A percentile compares a stretch with the other conserved stretches of the same genome.
Conservation (phyloP, 1,284 basidiomycete genomes). For the Ustilago crameri region DNA sequence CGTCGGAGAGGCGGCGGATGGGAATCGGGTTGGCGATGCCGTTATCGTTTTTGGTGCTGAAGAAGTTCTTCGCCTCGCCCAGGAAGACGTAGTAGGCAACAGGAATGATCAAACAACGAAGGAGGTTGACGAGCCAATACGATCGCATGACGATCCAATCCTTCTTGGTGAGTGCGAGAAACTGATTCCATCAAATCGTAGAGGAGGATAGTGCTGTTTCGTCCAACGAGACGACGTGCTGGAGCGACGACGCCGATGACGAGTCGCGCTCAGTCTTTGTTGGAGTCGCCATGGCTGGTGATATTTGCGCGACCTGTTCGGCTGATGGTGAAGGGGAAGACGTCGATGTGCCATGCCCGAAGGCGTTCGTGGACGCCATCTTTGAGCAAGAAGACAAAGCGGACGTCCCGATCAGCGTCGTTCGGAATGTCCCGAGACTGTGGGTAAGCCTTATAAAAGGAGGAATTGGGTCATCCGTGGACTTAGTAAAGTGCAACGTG, state of each 20-base stretch:
- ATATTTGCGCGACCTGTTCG: not conserved
- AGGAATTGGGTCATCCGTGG: conserved; percentile 4
- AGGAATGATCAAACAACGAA: conserved; percentile 77
- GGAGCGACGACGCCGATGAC: conserved; percentile 4
- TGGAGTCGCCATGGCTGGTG: conserved; percentile 8
- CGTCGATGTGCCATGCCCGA: not conserved
- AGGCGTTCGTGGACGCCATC: conserved; percentile 3
- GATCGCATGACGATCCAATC: conserved; percentile 35
- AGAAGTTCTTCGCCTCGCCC: conserved; percentile 69
- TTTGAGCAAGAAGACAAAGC: not conserved
- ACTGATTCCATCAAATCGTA: conserved; percentile 35
- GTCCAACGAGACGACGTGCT: conserved; percentile 5
- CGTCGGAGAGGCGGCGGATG: conserved; percentile 17
- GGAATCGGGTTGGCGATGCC: conserved; percentile 21
- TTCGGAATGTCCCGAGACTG: not conserved
- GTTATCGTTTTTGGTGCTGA: conserved; percentile 40
- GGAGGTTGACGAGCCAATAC: conserved; percentile 71
- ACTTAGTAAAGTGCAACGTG: too few species aligned
- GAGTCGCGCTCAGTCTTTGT: conserved; percentile 17
- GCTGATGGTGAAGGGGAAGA: conserved; percentile 4
- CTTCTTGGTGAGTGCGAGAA: conserved; percentile 29
- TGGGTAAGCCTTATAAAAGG: not conserved
- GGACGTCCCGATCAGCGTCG: not conserved
- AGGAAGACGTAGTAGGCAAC: conserved; percentile 78
- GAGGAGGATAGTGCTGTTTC: conserved; percentile 12